Evolutionary conservation across 768 basidiomycete genomes (phyloP), one percentile per base, ranked within the genome.

Genomic region (Lenzites betulinus): DNA sequence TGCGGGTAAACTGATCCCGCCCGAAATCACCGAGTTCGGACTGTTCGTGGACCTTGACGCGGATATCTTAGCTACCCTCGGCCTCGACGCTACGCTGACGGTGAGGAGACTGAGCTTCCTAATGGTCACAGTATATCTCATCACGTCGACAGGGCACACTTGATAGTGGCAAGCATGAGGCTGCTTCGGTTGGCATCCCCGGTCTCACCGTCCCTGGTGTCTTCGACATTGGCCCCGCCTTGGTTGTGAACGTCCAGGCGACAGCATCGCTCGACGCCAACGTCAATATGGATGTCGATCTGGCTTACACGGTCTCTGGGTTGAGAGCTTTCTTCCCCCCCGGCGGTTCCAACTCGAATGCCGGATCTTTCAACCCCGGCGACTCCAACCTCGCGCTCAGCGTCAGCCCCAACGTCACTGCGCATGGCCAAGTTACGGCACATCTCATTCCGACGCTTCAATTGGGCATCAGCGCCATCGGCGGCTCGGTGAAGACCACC

Each of bases 361-460:
- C 39, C 39, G 57, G 56, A 26, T 22, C 28, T 46, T 61, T 38
- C 60, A 55, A 25, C 3, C 58, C 59, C 3, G 53, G 51, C 7
- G 41, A 64, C 57, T 50, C 56, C 79, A 79, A 77, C 15, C 64
- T 83, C n/a, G 72, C 73, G 60, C 69, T 83, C 22, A 74, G 76
- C 7, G 77, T 76, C 3, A 71, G 69, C 57, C 78, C 81, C 2
- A 73, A 70, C 20, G 74, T 75, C n/a, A 71, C 71, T 8, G 75
- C 78, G 13, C 77, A 76, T 2, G 80, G 79, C 13, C 75, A 68
- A 2, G 59, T 84, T 26, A 69, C 73, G 26, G 82, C 77, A 2
- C 82, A 85, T 65, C 68, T 85, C 36, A 82, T 80, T 58, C 84
- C 83, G 0, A 70, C 71, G 38, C 60, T 83, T 49, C 77, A 79